A percentile compares a stretch with the other conserved stretches of the same genome.
phyloP scores from a whole-genome alignment of 2,329 filamentous ascomycete species.

The Fusarium goolgardi region DNA sequence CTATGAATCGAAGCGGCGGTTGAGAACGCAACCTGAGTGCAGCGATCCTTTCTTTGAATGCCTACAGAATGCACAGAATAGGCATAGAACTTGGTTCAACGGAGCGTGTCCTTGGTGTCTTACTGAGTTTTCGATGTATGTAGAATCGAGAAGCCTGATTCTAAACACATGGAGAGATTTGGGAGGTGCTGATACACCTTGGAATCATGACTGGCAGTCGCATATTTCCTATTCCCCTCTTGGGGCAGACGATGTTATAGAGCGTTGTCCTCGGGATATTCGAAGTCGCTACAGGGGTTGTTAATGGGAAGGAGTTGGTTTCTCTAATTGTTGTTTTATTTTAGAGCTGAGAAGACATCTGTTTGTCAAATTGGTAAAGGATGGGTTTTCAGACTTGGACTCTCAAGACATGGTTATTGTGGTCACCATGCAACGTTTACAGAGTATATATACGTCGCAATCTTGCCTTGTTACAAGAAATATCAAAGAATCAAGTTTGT shows the following conservation, averaged over 20 bases:
- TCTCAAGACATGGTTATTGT: not conserved
- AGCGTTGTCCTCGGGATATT: not conserved
- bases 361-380: not conserved
- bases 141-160: not conserved
- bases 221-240: not conserved
- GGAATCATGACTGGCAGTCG: not conserved
- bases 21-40: not conserved
- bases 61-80: not conserved
- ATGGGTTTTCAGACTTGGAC: not conserved
- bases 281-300: not conserved
- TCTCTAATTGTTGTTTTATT: not conserved
- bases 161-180: constrained; percentile 9
- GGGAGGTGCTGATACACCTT: not conserved
- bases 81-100: not conserved
- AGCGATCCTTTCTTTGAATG: not conserved
- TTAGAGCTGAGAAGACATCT: not conserved
- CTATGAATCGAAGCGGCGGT: not conserved
- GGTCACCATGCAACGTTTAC: not conserved
- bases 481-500: not conserved
- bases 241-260: not conserved
- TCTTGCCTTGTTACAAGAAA: not conserved
- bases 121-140: constrained; percentile 9
- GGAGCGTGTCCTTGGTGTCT: constrained; percentile 5
- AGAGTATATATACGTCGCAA: not conserved
- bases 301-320: too few species aligned